Evolutionary conservation across 768 basidiomycete genomes (phyloP), one percentile per base, ranked within the genome.

Genomic region (Termitomyces sp.): DNA sequence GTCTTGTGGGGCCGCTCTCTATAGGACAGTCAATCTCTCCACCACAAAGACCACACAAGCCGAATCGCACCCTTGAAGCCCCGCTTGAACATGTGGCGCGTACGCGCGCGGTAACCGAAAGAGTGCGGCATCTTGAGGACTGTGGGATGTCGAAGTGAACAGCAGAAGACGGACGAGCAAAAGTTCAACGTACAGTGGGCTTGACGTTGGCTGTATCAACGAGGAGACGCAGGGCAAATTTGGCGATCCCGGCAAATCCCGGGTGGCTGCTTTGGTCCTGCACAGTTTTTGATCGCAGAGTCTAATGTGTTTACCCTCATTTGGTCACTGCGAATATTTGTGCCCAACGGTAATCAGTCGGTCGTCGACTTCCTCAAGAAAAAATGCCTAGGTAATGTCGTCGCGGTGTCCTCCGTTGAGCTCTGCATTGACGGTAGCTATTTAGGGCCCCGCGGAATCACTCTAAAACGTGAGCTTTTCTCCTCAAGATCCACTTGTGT

Each of bases 1-100:
- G 60, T 73, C 90, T 90, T 61, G 95, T 82, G 64, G 83, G 83
- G 70, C 97, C 97, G 72, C 94, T 89, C 69, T 95, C 92, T 96
- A 66, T 38, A 60, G 47, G 47, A 21, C 11, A 40, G 25, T 59
- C 32, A 43, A 53, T 53, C 40, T 61, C 58, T 45, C 63, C 50
- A 41, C 42, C 16, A 45, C 45, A 53, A 53, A 29, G 34, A 25
- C 9, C 17, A 27, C 19, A 44, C 3, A 27, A 34, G 52, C 46
- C 23, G 54, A 65, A 38, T 73, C 82, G 68, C 75, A 95, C 95
- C 86, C 85, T 96, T 96, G 89, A 98, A 98, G 70, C 87, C 90
- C 81, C 91, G 83, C 86, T 92, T 95, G 91, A 99, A 98, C 95
- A 98, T 97, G 81, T 95, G 82, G 87, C 96, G 95, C 88, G 96